Percentiles rank a stretch among this genome's conserved stretches.
These are phyloP conservation scores for Pythium grandisporangium DNA, from an alignment of 352 stramenopile genomes.

Conservation along the genomic window DNA sequence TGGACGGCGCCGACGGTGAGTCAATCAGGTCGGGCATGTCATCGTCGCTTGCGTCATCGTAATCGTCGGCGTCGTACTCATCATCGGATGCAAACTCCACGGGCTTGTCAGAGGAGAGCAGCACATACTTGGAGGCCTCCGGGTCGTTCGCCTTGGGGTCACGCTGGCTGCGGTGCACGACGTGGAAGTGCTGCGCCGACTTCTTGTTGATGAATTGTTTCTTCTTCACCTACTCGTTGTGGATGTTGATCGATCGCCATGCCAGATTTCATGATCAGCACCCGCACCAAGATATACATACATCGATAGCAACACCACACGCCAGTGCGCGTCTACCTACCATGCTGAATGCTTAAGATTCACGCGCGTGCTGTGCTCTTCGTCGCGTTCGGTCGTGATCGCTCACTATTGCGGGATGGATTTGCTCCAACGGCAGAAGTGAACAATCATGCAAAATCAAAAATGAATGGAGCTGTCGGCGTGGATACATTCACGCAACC, in stretches of 20 bases:
- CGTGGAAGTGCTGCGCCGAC: conserved; percentile 78
- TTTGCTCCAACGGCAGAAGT: neutral
- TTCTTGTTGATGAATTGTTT: conserved; percentile 87
- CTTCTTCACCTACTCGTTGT: conserved; percentile 37
- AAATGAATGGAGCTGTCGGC: neutral
- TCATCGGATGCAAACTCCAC: conserved; percentile 49
- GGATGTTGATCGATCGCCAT: too few relatives aligned
- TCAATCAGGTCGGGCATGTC: conserved; percentile 13
- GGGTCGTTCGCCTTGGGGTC: conserved; percentile 76
- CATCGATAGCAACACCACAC: neutral
- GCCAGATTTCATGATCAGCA: neutral
- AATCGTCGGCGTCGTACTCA: conserved; percentile 23
- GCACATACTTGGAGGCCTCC: conserved; percentile 75
- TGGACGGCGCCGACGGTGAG: conserved; percentile 1
- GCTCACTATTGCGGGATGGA: neutral
- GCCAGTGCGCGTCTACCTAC: too few relatives aligned
- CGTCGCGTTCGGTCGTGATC: neutral
- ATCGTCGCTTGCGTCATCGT: conserved; percentile 18
- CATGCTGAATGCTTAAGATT: neutral
- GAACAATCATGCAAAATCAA: too few relatives aligned
- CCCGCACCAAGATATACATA: neutral
- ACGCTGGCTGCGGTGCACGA: conserved; percentile 79
- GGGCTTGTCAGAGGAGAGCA: conserved; percentile 61
- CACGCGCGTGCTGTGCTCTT: conserved; percentile 4
- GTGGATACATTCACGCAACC: neutral